Conservation (phyloP, 805 yeast species). For the Saturnispora kantuleensis region DNA sequence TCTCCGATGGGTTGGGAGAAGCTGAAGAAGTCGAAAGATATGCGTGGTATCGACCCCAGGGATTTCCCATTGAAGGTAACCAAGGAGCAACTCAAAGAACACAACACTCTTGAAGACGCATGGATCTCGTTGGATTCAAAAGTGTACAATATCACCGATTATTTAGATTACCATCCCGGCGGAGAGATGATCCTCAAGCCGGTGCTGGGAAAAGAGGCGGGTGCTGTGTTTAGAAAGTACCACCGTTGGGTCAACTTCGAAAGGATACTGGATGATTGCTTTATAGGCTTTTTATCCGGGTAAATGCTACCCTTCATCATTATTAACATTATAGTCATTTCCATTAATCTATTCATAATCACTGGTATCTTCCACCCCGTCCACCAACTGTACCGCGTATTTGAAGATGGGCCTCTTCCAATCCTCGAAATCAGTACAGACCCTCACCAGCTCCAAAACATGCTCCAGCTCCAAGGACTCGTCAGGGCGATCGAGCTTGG, state of each 20-base stretch:
- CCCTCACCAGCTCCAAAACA: slow-evolving; percentile 18
- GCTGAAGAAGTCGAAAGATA: slow-evolving; percentile 37
- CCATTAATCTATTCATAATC: slow-evolving; percentile 5
- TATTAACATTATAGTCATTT: background rate
- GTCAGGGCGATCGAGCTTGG: slow-evolving; percentile 16
- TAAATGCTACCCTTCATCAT: background rate
- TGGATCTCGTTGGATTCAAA: slow-evolving; percentile 79
- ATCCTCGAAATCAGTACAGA: slow-evolving; percentile 22
- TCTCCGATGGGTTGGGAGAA: slow-evolving; percentile 85
- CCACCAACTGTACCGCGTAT: slow-evolving; percentile 14
- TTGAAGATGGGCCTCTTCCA: slow-evolving; percentile 15
- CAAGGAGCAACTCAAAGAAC: slow-evolving; percentile 40
- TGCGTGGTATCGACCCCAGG: slow-evolving; percentile 41
- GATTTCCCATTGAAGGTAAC: slow-evolving; percentile 48
- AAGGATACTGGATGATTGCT: slow-evolving; percentile 66
- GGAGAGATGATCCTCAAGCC: slow-evolving; percentile 70
- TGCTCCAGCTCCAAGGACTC: slow-evolving; percentile 12
- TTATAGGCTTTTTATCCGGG: slow-evolving; percentile 47
- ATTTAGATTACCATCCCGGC: slow-evolving; percentile 86
- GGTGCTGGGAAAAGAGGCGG: slow-evolving; percentile 80
- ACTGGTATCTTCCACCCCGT: slow-evolving; percentile 5
- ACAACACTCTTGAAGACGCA: slow-evolving; percentile 54
- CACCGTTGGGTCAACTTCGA: slow-evolving; percentile 74
- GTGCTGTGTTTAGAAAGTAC: slow-evolving; percentile 61
- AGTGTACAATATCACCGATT: slow-evolving; percentile 81